Evolutionary conservation across 129 eudicot genomes (phyloP), one percentile per base, ranked within the genome.

Genomic region (Saposhnikovia divaricata): DNA sequence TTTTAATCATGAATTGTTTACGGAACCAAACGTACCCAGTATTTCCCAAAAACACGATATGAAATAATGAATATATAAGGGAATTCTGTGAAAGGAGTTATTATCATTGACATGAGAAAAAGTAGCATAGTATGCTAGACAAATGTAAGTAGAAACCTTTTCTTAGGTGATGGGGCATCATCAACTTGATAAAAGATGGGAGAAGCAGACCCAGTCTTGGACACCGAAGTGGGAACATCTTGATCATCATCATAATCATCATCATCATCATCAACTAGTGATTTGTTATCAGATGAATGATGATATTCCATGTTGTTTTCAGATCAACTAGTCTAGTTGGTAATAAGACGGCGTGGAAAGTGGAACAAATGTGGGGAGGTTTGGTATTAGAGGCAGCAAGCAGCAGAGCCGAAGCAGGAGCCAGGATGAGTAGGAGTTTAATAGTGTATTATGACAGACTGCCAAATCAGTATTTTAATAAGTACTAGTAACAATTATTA

Each of bases 141-240:
- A 51, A 19, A 53, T 53, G n/a, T n/a, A n/a, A n/a, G 37, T 5
- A 45, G 3, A 25, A 57, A 83, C 86, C 89, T 80, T 80, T 86
- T 86, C 37, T 80, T 83, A 13, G 86, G 86, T 23, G 90, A 82
- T 4, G 83, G 86, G 10, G 79, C 79, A 74, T 78, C 80, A 51
- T 14, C 19, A 7, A 71, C 80, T 66, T 31, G 9, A 66, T 8
- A 28, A 61, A 25, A 61, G 14, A 21, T 21, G 69, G 28, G 69
- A n/a, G 69, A 61, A 25, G 28, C 69, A 61, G 10, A 9, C 5
- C n/a, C 50, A 46, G 50, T 10, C 2, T 10, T 46, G 50, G 4
- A 45, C 3, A 45, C 14, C 13, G 48, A 45, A 11, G 48, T 51
- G 0, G 66, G 13, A n/a, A 31, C 19, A 27, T 65, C 40, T 10